Base-by-base conservation (phyloP, 2,329 filamentous ascomycete species). In the Botryotinia narcissicola region DNA sequence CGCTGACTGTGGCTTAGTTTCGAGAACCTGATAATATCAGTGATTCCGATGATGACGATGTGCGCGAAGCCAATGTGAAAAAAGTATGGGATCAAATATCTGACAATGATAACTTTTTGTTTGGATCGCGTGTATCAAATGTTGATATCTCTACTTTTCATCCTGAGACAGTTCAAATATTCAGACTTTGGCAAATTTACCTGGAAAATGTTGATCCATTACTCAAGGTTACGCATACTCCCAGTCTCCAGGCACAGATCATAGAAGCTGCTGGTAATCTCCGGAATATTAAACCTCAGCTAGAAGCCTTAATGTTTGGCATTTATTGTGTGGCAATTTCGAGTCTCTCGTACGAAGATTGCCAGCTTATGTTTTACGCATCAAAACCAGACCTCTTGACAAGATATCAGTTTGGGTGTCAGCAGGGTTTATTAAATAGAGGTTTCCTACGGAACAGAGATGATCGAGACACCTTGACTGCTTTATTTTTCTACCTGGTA, bases 181-280 rank as follows among this genome's bases (percentile, higher is more conserved):
- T 93, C 78, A 86, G 87, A 69, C 85, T 95, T 8, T 95, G 93
- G 93, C 91, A 94, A 80, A 84, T 89, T 14, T 94, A 91, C 76
- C 83, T 94, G 9, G 89, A 93, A 67, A 90, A 93, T 75, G 89
- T 95, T 72, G 92, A 95, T 78, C 92, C 92, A 0, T 81, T 94
- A 63, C 88, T 89, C 76, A 95, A 94, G 80, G 79, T 90, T 63
- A 89, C 93, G 37, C 93, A 95, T 79, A 87, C 91, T 1, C 92
- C 92, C 0, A 90, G 90, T 0, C 81, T 93, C 6, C 90, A 94
- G 78, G 86, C 87, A 3, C 86, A 87, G 63, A 84, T 94, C 12
- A 85, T 92, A 54, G 87, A 92, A 73, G 90, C 90, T 3, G 87
- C 86, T 1, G 85, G 85, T 25, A 86, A 88, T 74, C 83, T 90